Evolutionary conservation across 805 yeast species (phyloP).

Genomic region (Teunomyces lycoperdinae): DNA sequence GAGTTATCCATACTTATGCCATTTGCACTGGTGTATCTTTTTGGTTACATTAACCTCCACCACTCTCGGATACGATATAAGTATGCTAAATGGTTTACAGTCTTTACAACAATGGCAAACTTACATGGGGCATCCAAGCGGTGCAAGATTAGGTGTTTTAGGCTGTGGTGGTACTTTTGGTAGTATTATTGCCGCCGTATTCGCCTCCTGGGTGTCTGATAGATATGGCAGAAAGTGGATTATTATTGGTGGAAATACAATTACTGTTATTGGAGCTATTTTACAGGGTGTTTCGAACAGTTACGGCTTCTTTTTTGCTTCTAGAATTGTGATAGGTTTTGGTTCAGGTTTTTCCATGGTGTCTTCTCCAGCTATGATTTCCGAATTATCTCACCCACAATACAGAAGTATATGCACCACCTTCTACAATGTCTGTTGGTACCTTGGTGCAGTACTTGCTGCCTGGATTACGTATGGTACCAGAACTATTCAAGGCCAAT

Average conservation of each 20-base stretch:
- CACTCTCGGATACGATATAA: slow-evolving; percentile 30
- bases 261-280: slow-evolving; percentile 33
- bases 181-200: slow-evolving; percentile 24
- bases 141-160: slow-evolving; percentile 21
- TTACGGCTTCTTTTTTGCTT: slow-evolving; percentile 37
- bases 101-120: slow-evolving; percentile 39
- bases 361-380: slow-evolving; percentile 47
- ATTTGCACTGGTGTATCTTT: slow-evolving; percentile 36
- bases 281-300: slow-evolving; percentile 36
- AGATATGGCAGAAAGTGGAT: slow-evolving; percentile 38
- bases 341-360: slow-evolving; percentile 43
- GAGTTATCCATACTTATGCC: slow-evolving; percentile 35
- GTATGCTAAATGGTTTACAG: slow-evolving; percentile 51
- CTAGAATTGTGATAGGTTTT: slow-evolving; percentile 49
- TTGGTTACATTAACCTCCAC: slow-evolving; percentile 46
- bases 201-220: slow-evolving; percentile 34
- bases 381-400: slow-evolving; percentile 51
- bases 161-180: slow-evolving; percentile 34
- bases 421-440: slow-evolving; percentile 52
- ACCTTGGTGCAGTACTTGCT: slow-evolving; percentile 52
- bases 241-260: slow-evolving; percentile 21
- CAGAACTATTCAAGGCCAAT: slow-evolving; percentile 22
- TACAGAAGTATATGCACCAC: slow-evolving; percentile 26
- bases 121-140: slow-evolving; percentile 27
- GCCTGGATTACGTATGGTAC: slow-evolving; percentile 53